Evolutionary conservation across 176 grass and related monocot species (phyloP), one percentile per base, ranked within the genome.

Genomic region (Musa itinerans): DNA sequence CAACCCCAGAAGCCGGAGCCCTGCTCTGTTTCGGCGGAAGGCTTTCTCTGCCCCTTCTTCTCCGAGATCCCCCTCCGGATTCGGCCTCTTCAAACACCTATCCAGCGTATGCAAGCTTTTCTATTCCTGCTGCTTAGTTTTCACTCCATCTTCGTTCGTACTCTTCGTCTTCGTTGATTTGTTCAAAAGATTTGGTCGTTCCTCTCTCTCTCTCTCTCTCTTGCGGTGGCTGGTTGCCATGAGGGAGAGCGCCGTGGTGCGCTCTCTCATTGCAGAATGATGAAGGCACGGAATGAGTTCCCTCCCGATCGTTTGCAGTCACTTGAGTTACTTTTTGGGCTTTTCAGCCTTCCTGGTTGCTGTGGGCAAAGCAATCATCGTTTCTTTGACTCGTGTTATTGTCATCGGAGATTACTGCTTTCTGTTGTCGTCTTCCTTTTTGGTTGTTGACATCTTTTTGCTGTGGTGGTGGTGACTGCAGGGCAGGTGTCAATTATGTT

Each of bases 21-120:
- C 81, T 76, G 83, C 83, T 70, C 82, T 90, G 81, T 50, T 87
- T 69, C 85, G 89, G 5, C 23, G 54, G 10, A 49, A 51, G 87
- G 82, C 84, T 15, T 80, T 81, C 10, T 91, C 88, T 25, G 86
- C 84, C 65, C 90, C 95, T 10, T 80, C 90, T 1, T 98, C 95
- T 23, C 90, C 95, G 69, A 86, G 95, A 85, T 91, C 95, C 62
- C 95, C 88, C 0, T 98, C 90, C 73, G 86, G 83, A 80, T 99
- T 99, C 78, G 86, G 84, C 26, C 86, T 91, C 65, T 78, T 99
- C 76, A 99, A 94, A 88, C 88, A 89, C 50, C 85, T 85, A 2
- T 71, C 80, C 49, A 81, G 86, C 86, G 90, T 92, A 71, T 62
- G 50, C 20, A 20, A 43, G 34, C 34, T 43, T 43, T 43, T 43